A percentile compares a stretch with the other conserved stretches of the same genome.
Conservation (phyloP, 345 rosid species). For the Boechera retrofracta region DNA sequence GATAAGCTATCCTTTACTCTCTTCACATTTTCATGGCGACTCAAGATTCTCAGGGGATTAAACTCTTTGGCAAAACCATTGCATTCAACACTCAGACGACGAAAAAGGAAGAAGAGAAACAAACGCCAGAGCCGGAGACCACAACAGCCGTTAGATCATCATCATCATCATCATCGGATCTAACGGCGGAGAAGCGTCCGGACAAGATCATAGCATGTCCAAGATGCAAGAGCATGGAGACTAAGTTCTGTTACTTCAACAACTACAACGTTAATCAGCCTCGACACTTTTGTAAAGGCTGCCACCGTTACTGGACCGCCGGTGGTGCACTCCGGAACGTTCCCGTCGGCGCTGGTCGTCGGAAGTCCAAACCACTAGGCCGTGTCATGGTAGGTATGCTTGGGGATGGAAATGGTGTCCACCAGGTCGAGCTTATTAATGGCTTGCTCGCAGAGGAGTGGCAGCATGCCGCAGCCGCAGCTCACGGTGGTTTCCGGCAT, state of each 20-base stretch:
- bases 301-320: constrained; percentile 96
- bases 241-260: constrained; percentile 67
- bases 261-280: constrained; percentile 97
- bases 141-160: constrained; percentile 23
- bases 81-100: constrained; percentile 48
- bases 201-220: constrained; percentile 33
- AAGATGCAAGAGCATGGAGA: constrained; percentile 30
- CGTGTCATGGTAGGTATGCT: constrained; percentile 35
- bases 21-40: constrained; percentile 48
- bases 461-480: constrained; percentile 50
- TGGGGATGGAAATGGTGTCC: constrained; percentile 45
- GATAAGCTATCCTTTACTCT: neutral
- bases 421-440: constrained; percentile 55
- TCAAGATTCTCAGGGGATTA: constrained; percentile 63
- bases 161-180: constrained; percentile 9
- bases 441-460: constrained; percentile 59
- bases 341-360: constrained; percentile 90
- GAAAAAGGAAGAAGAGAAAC: constrained; percentile 49
- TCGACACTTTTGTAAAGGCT: constrained; percentile 88
- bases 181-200: constrained; percentile 24
- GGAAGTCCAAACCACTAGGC: constrained; percentile 68
- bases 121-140: neutral
- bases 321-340: constrained; percentile 95
- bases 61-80: constrained; percentile 74
- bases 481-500: constrained; percentile 56